Base-by-base conservation (phyloP, 805 yeast species). In the Wickerhamomyces canadensis region DNA sequence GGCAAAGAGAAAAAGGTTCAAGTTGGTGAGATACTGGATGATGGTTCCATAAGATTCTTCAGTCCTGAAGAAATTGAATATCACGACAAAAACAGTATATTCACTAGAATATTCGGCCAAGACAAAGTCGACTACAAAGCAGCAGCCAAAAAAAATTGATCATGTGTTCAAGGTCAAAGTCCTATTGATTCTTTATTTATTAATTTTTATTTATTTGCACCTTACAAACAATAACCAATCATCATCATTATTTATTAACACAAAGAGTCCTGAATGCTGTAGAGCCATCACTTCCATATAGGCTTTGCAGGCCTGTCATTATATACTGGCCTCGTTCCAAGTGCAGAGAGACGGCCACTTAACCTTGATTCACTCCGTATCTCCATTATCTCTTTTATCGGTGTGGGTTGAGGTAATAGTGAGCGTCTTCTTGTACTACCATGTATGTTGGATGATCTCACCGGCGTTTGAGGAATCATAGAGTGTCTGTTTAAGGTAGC, bases 351-450 rank as follows among this genome's bases (percentile, higher is more conserved):
- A 25, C 28, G 31, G 4, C 25, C 31, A 23, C 21, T 27, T 34
- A 14, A 18, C 25, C 35, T 33, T 17, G 35, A 33, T 13, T 33
- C 43, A 29, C 48, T 30, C 19, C 45, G 34, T 24, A 45, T 41
- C 27, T 48, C 52, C 6, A 49, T 40, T 1, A 50, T 37, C 14
- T 52, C 53, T 17, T 42, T 44, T 13, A 54, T 34, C 3, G 58
- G 58, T 3, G 58, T 51, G 7, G 57, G 58, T 18, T 52, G 55
- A 30, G 54, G 57, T 13, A 54, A 13, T 34, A 48, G 25, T 4
- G 57, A 52, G 18, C 33, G 38, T n/a, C 51, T 25, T 14, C 29
- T 34, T 3, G 26, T 13, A 3, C n/a, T n/a, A n/a, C 10, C 12
- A 6, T 17, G 21, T 9, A 17, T 14, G 6, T 35, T 36, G 12